These are phyloP conservation scores for Penicillium coprophilum DNA, from an alignment of 495 filamentous ascomycete species.

Conservation along the genomic window DNA sequence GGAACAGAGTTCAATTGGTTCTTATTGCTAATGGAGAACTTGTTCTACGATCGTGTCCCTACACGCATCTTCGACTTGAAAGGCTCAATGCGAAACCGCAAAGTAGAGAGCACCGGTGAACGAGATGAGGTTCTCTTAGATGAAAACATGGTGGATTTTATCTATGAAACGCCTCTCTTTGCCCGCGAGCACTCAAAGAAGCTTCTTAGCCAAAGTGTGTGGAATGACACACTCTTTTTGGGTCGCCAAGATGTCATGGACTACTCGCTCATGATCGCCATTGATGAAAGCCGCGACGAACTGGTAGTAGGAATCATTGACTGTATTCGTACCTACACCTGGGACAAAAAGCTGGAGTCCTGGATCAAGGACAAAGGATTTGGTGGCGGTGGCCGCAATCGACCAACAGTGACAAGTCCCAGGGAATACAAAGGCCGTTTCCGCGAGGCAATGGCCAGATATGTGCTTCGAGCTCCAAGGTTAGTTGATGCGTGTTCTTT, in stretches of 20 bases:
- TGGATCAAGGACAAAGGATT: slow-evolving; percentile 98
- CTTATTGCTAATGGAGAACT: slow-evolving; percentile 94
- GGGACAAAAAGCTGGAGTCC: slow-evolving; percentile 98
- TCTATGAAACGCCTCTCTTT: slow-evolving; percentile 95
- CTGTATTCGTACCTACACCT: slow-evolving; percentile 97
- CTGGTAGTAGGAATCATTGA: slow-evolving; percentile 97
- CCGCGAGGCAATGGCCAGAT: slow-evolving; percentile 93
- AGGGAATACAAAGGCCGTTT: slow-evolving; percentile 98
- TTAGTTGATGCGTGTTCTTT: slow-evolving; percentile 23
- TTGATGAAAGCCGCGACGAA: slow-evolving; percentile 85
- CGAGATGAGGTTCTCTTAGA: slow-evolving; percentile 94
- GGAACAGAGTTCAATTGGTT: slow-evolving; percentile 94
- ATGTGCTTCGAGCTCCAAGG: slow-evolving; percentile 74
- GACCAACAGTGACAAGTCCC: slow-evolving; percentile 93
- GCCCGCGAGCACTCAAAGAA: slow-evolving; percentile 91
- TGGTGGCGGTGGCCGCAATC: slow-evolving; percentile 78
- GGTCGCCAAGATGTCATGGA: slow-evolving; percentile 97
- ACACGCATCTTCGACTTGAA: slow-evolving; percentile 97
- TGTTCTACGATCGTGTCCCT: slow-evolving; percentile 93
- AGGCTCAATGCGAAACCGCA: slow-evolving; percentile 96
- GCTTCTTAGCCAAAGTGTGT: slow-evolving; percentile 76
- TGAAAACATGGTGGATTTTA: slow-evolving; percentile 99
- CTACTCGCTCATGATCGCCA: slow-evolving; percentile 97
- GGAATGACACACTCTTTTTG: slow-evolving; percentile 95
- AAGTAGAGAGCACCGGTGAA: slow-evolving; percentile 91